These are phyloP conservation scores for Penicillium sp. DNA, from an alignment of 2,329 filamentous ascomycete genomes.

Conservation along the genomic window DNA sequence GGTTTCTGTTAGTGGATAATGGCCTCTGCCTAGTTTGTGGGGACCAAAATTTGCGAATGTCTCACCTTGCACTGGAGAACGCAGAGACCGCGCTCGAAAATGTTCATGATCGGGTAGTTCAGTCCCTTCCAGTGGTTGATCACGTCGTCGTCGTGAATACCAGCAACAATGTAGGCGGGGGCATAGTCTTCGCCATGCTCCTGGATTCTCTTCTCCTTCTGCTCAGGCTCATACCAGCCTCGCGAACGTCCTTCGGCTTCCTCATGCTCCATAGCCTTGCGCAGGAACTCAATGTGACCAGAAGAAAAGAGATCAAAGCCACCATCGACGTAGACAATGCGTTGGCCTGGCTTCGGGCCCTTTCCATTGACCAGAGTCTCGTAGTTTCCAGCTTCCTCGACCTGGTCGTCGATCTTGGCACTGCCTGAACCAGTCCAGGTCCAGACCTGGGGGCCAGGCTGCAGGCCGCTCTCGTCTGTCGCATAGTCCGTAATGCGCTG, in stretches of 20 bases:
- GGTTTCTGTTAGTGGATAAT: background rate
- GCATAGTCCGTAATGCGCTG: slow-evolving; percentile 84
- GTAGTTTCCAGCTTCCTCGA: slow-evolving; percentile 68
- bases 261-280: slow-evolving; percentile 74
- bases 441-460: slow-evolving; percentile 82
- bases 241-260: slow-evolving; percentile 67
- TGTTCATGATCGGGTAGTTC: slow-evolving; percentile 99
- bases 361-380: slow-evolving; percentile 70
- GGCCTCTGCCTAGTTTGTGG: background rate
- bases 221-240: slow-evolving; percentile 75
- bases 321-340: slow-evolving; percentile 92
- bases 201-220: slow-evolving; percentile 64
- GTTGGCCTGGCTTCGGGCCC: slow-evolving; percentile 75
- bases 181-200: slow-evolving; percentile 73
- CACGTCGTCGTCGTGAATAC: slow-evolving; percentile 90
- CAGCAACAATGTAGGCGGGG: slow-evolving; percentile 86
- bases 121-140: slow-evolving; percentile 97
- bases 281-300: slow-evolving; percentile 93
- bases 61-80: slow-evolving; percentile 89
- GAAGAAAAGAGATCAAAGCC: slow-evolving; percentile 97
- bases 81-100: slow-evolving; percentile 92
- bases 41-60: slow-evolving; percentile 11
- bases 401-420: slow-evolving; percentile 41
- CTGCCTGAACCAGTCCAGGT: slow-evolving; percentile 65
- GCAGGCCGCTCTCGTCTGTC: slow-evolving; percentile 78